A percentile compares a stretch with the other conserved stretches of the same genome.
These are phyloP conservation scores for Nidula niveotomentosa DNA, from an alignment of 1,284 basidiomycete species.

Conservation along the genomic window DNA sequence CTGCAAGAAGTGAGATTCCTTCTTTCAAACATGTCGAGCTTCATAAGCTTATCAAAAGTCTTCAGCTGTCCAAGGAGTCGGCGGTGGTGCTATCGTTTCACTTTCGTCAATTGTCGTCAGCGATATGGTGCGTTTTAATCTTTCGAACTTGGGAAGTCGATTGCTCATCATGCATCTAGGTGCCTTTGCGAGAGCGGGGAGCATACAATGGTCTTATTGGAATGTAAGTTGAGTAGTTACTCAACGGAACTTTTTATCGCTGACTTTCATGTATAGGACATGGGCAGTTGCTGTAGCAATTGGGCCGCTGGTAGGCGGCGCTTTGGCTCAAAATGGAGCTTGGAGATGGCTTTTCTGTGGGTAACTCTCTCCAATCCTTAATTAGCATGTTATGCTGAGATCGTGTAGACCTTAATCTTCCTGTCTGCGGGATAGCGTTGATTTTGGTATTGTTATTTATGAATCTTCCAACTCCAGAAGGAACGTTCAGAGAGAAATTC, in stretches of 20 bases:
- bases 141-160: no score
- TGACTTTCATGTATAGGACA: not conserved
- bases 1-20: slow-evolving; percentile 25
- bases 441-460: slow-evolving; percentile 17
- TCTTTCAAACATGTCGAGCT: not conserved
- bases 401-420: slow-evolving; percentile 23
- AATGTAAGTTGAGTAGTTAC: not conserved
- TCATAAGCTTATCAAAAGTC: not conserved
- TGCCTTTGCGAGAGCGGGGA: slow-evolving; percentile 38
- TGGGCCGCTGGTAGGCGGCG: slow-evolving; percentile 8
- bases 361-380: not conserved
- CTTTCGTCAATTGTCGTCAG: slow-evolving; percentile 39
- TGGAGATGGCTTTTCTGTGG: slow-evolving; percentile 28
- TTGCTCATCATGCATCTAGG: no score
- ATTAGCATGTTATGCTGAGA: not conserved
- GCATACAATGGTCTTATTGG: slow-evolving; percentile 31
- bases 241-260: not conserved
- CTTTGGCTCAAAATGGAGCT: slow-evolving; percentile 13
- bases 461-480: slow-evolving; percentile 22
- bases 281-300: not conserved
- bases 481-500: slow-evolving; percentile 24
- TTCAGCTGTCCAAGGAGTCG: slow-evolving; percentile 43
- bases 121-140: slow-evolving; percentile 28
- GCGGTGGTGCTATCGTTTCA: slow-evolving; percentile 42
- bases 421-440: slow-evolving; percentile 18